Evolutionary conservation across 2,329 filamentous ascomycete species (phyloP), one percentile per base, ranked within the genome.

Genomic region (Aspergillus calidoustus): DNA sequence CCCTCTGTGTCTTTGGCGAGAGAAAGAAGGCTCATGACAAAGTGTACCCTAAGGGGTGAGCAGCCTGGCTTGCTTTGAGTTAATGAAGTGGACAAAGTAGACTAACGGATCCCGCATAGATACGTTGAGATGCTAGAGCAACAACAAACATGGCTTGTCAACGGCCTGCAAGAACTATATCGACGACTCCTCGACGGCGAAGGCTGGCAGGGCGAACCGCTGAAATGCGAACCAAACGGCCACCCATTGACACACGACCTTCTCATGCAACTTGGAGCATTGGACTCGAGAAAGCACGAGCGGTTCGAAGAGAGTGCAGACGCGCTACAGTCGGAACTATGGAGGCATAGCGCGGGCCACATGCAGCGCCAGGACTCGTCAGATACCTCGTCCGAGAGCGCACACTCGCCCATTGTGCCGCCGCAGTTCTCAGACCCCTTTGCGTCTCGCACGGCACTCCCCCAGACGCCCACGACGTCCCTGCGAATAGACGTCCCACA

Each of bases 121-220:
- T 87, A 87, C 64, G 86, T 89, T 31, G 87, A 89, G 73, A 87
- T 88, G 85, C 82, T 89, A 54, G 87, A 89, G 70, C 86, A 87
- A 69, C 86, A 89, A 78, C 87, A 89, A 73, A 74, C 78, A 22
- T 86, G 87, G 76, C 79, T 89, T 5, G 86, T 89, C 31, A 77
- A 83, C 57, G 87, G 85, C 48, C 80, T 89, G 6, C 85, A 87
- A 71, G 84, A 87, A 72, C 77, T 88, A 50, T 89, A 89, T 73
- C 81, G 79, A 64, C 80, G 84, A 56, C 71, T 83, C 34, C 76
- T 80, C 34, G 79, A 79, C 46, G 83, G 83, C 48, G 80, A 86
- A 64, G 79, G 79, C 47, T 89, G 87, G 87, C 80, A 80, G 11
- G 86, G 86, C 41, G 74, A 81, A 15, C 79, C 79, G 15, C 72